Base-by-base conservation (phyloP, 768 basidiomycete genomes). In the Boletus vinaceobasis region DNA sequence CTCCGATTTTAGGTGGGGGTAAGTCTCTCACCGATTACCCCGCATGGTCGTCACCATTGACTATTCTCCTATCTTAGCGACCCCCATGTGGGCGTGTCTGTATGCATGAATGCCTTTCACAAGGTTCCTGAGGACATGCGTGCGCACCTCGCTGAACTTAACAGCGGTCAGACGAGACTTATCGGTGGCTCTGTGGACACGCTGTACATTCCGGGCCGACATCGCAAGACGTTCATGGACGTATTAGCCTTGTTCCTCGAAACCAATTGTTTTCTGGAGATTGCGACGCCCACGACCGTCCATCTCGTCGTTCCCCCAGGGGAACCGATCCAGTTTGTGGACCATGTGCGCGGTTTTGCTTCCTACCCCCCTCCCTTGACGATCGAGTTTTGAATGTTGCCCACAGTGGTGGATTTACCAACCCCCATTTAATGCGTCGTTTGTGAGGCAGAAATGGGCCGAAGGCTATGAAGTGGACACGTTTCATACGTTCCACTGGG, bases 401-500 rank as follows among this genome's bases (percentile, higher is more conserved):
- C 17, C 2, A 13, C 32, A 78, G 71, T 77, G 76, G 77, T 79
- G 79, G 78, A 78, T 79, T 38, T 75, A 72, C 61, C 61, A 71
- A 17, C 76, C 77, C 8, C 80, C 78, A 19, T 77, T 77, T 50
- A 73, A 79, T 50, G 70, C 76, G 14, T 67, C 68, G 23, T 80
- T 76, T 57, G 79, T 80, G 52, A 71, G 78, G 15, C 65, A 74
- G 43, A 71, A 76, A 50, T 80, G 80, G 80, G 62, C 58, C 0
- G 65, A 74, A 51, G 79, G 78, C 1, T 72, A 65, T 50, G 79
- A 79, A 51, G 79, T 81, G 17, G 80, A 79, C 54, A 76, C 79
- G 9, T 79, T 80, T 60, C 79, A 80, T 55, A 72, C 76, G 0
- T 80, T 79, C 53, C 76, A 78, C 57, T 80, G 79, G 79, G 77